Evolutionary conservation across 768 basidiomycete species (phyloP).

Genomic region (Boletus reticuloceps): DNA sequence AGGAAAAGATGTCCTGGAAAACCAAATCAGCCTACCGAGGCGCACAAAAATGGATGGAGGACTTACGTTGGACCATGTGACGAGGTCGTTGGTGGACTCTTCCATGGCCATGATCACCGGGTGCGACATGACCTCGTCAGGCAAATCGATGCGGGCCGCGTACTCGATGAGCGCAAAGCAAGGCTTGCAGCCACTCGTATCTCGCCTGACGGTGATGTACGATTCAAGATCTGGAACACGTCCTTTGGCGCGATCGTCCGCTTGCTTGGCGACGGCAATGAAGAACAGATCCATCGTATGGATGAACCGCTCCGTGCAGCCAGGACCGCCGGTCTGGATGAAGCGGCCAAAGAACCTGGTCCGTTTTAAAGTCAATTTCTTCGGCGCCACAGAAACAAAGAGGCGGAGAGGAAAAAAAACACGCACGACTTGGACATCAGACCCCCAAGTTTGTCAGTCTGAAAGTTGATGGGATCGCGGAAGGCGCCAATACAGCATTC

Average conservation of each 20-base stretch:
- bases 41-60: not conserved
- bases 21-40: not conserved
- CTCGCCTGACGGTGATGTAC: slow-evolving; percentile 51
- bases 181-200: slow-evolving; percentile 52
- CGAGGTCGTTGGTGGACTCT: slow-evolving; percentile 48
- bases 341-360: slow-evolving; percentile 39
- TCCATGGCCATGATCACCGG: slow-evolving; percentile 45
- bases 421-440: slow-evolving; percentile 36
- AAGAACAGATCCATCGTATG: slow-evolving; percentile 42
- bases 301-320: slow-evolving; percentile 41
- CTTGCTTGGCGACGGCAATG: slow-evolving; percentile 41
- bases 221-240: slow-evolving; percentile 46
- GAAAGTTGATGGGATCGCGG: slow-evolving; percentile 25
- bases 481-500: slow-evolving; percentile 30
- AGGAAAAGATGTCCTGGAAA: slow-evolving; percentile 68
- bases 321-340: slow-evolving; percentile 36
- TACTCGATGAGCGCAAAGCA: slow-evolving; percentile 56
- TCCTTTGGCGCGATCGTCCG: slow-evolving; percentile 39
- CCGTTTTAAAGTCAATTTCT: slow-evolving; percentile 3
- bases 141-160: slow-evolving; percentile 48
- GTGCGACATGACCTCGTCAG: slow-evolving; percentile 53
- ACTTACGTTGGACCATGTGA: slow-evolving; percentile 46
- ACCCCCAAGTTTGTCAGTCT: slow-evolving; percentile 29
- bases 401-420: not conserved
- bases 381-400: not conserved